Base-by-base conservation (phyloP, 306 rosid species). In the Medicago lupulina region DNA sequence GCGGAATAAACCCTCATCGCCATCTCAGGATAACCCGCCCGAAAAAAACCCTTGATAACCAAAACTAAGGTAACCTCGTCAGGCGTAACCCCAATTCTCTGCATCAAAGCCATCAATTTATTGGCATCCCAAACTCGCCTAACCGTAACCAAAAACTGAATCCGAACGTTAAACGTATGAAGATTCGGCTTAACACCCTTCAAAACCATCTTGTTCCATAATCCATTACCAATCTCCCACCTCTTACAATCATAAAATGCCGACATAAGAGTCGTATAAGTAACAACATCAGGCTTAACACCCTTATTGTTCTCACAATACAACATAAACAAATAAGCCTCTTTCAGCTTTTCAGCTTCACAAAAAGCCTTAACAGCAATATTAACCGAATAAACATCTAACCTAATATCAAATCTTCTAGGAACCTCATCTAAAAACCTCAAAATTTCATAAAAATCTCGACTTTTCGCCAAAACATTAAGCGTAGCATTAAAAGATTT, bases 41-140 rank as follows among this genome's bases (percentile, higher is more conserved):
- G 79, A 79, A 74, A 92, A 82, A 92, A 89, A 4, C 96, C 97
- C 85, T 92, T 88, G 50, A 89, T 86, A 59, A 92, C 86, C 86
- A 92, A 82, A 86, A 88, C 90, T 71, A 78, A 89, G 0, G 97
- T 86, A 76, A 86, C 79, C 71, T 89, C 87, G 80, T 92, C 97
- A 0, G 96, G 93, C 3, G 21, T 6, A 66, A 89, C 76, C 66
- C 89, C 89, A 8, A 79, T n/a, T 28, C 60, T 84, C 67, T 38
- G 79, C 97, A 92, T 92, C 79, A 81, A 21, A 50, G 12, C 36
- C 88, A 89, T 80, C 72, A 88, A 41, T 38, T 55, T 66, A 70
- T 89, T 88, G 1, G 96, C 97, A 72, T 89, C 93, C 97, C 93
- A 92, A 0, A 86, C 88, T 53, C 95, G 81, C 73, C 91, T 85